Conservation (phyloP, 1,284 basidiomycete genomes). For the Ustilago bromivora region DNA sequence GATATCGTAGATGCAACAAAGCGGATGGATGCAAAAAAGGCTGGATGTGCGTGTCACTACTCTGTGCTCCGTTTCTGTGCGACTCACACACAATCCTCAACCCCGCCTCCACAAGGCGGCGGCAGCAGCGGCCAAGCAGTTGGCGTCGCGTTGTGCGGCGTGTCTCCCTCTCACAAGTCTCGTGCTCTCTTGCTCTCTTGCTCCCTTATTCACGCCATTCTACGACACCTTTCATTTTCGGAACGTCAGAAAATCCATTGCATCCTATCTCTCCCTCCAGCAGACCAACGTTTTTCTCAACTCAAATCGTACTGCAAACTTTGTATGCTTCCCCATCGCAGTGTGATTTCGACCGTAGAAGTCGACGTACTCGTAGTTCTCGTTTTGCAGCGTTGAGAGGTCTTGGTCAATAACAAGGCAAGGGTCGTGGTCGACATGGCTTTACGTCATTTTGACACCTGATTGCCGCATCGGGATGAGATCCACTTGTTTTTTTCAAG, state of each 20-base stretch:
- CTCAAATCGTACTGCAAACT: not conserved
- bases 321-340: too few relatives aligned
- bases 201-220: not conserved
- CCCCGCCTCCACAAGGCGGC: slow-evolving; percentile 2
- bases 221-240: not conserved
- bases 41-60: slow-evolving; percentile 3
- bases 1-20: slow-evolving; percentile 22
- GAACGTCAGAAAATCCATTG: not conserved
- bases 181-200: not conserved
- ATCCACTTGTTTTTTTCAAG: not conserved
- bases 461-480: not conserved
- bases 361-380: too few relatives aligned
- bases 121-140: not conserved
- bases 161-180: not conserved
- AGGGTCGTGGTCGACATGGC: not conserved
- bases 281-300: not conserved
- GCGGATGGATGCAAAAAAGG: slow-evolving; percentile 29
- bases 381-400: too few relatives aligned
- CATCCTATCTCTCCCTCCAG: not conserved
- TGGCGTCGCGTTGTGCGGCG: slow-evolving; percentile 4
- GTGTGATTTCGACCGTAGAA: too few relatives aligned
- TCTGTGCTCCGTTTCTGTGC: not conserved
- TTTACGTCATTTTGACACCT: slow-evolving; percentile 1
- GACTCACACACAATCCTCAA: not conserved
- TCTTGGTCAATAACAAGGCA: not conserved